Conservation (phyloP, 768 basidiomycete species). For the Dictyophora rubrovolvata region DNA sequence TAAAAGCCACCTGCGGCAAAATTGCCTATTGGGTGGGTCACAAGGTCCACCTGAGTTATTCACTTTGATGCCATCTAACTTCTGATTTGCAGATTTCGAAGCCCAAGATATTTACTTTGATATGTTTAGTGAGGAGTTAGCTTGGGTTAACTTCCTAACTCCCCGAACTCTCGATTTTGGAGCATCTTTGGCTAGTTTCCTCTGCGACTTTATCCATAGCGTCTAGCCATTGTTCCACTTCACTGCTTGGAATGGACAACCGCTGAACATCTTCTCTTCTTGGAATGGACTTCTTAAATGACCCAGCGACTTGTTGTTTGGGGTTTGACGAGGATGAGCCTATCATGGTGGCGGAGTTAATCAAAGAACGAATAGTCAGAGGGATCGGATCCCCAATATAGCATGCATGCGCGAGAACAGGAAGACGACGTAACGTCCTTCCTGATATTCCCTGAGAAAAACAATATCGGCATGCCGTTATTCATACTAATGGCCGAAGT, state of each 20-base stretch:
- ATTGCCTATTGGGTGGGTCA: too few species aligned
- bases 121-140: too few species aligned
- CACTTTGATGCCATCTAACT: not conserved
- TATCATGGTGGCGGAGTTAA: not conserved
- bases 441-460: constrained; percentile 78
- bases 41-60: not conserved
- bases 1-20: too few species aligned
- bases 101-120: not conserved
- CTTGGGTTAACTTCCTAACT: not conserved
- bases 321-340: not conserved
- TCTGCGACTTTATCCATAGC: constrained; percentile 74
- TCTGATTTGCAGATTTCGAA: not conserved
- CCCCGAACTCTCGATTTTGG: not conserved
- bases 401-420: constrained; percentile 82
- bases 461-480: constrained; percentile 2
- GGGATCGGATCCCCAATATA: constrained; percentile 54
- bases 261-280: constrained; percentile 18
- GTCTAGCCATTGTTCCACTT: constrained; percentile 66
- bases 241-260: constrained; percentile 12
- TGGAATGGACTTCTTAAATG: constrained; percentile 7
- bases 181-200: not conserved
- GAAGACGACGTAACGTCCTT: constrained; percentile 82
- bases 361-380: not conserved
- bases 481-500: not conserved
- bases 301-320: not conserved